Evolutionary conservation across 768 basidiomycete genomes (phyloP).

Genomic region (Kwoniella botswanensis): DNA sequence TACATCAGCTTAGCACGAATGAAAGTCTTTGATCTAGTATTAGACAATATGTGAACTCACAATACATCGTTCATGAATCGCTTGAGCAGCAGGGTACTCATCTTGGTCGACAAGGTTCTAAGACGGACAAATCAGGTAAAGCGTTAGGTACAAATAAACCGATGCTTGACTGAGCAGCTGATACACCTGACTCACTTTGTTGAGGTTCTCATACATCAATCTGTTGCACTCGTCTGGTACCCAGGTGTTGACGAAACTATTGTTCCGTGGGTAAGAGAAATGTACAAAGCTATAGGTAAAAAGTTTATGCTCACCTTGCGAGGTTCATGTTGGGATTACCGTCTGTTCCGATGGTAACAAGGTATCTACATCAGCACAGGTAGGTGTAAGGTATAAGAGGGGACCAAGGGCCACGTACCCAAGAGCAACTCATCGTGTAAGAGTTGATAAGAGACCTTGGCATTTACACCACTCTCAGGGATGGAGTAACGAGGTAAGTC

Average conservation of each 20-base stretch:
- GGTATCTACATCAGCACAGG: background rate
- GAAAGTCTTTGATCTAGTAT: background rate
- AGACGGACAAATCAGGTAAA: too few relatives aligned
- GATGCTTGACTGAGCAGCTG: background rate
- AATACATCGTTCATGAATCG: constrained; percentile 55
- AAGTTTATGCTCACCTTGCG: constrained; percentile 60
- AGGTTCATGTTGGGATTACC: constrained; percentile 68
- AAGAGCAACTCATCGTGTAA: constrained; percentile 66
- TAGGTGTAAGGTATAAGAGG: too few relatives aligned
- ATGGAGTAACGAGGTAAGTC: constrained; percentile 54
- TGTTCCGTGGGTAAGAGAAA: background rate
- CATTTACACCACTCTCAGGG: constrained; percentile 43
- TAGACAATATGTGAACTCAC: constrained; percentile 32
- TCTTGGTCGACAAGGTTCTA: constrained; percentile 71
- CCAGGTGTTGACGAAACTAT: constrained; percentile 69
- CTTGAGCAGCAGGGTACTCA: constrained; percentile 65
- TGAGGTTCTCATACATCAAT: constrained; percentile 69
- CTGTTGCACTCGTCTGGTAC: constrained; percentile 58
- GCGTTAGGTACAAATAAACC: background rate
- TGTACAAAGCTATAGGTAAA: background rate
- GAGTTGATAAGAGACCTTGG: constrained; percentile 57
- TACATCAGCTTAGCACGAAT: background rate
- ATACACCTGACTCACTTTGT: constrained; percentile 58
- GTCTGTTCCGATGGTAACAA: constrained; percentile 53
- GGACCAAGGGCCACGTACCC: constrained; percentile 30